Evolutionary conservation across 805 yeast genomes (phyloP), one percentile per base, ranked within the genome.

Genomic region (Kregervanrija delftensis): DNA sequence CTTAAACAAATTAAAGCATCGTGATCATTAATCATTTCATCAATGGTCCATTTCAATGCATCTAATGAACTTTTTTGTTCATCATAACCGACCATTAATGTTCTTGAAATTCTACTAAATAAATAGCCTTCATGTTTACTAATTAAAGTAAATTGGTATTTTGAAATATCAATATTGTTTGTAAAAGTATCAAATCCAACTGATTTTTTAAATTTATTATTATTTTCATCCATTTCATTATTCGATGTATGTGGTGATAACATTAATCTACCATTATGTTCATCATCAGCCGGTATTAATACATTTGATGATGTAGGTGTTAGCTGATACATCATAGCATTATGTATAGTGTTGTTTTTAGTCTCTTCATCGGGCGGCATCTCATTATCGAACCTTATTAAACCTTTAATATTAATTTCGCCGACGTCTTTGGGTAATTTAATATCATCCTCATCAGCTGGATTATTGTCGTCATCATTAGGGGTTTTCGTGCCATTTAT

Each of bases 1-100:
- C 72, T 58, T 14, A 73, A 51, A 34, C 74, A 67, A 2, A 74
- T 69, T 5, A 74, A 51, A 15, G 71, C 73, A 49, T 73, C 78
- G 15, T 73, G 72, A 45, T 73, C 74, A 17, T 58, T 63, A 13
- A 67, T 57, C 44, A 73, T 57, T 45, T 72, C 69, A 35, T 67
- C 71, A 4, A 74, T 49, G 2, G 72, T 59, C 77, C 77, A 73
- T 39, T 60, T 66, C 22, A 73, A 50, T 5, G 76, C 76, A 11
- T 57, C 55, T n/a, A 66, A 60, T 12, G 76, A 68, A 45, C 67
- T 65, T 33, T 62, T 66, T 15, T 66, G 63, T 1, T 41, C 58
- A 53, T 72, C 74, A 40, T 64, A 67, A 4, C 74, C 76, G 39
- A 71, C 65, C 39, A 74, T 50, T 33, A 73, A 59, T 9, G 77